Conservation (phyloP, 495 filamentous ascomycete genomes). For the Podospora didyma region DNA sequence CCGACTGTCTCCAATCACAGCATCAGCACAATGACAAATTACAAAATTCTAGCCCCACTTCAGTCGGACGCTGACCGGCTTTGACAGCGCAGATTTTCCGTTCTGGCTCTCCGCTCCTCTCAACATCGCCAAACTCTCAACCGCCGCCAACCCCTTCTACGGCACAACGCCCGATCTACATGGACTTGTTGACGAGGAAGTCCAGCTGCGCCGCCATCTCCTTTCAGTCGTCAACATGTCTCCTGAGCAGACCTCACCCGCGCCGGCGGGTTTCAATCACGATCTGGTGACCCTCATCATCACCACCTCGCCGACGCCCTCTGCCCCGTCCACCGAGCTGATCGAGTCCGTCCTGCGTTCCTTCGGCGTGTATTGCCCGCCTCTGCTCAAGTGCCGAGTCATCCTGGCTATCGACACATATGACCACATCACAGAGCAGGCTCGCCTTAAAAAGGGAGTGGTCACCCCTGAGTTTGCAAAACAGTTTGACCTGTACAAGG, state of each 20-base stretch:
- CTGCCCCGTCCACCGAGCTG: slow-evolving; percentile 43
- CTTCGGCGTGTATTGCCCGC: slow-evolving; percentile 34
- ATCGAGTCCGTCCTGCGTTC: slow-evolving; percentile 33
- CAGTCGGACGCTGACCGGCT: background rate
- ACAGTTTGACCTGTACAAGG: slow-evolving; percentile 35
- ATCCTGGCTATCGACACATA: slow-evolving; percentile 45
- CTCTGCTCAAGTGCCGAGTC: slow-evolving; percentile 30
- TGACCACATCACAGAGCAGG: slow-evolving; percentile 32
- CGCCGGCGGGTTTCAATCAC: background rate
- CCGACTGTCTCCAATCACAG: background rate
- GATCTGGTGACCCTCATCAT: slow-evolving; percentile 40
- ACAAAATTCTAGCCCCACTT: background rate
- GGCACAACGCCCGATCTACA: background rate
- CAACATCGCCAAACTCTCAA: background rate
- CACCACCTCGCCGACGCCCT: slow-evolving; percentile 47
- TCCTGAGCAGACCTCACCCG: slow-evolving; percentile 5
- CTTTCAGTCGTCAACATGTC: slow-evolving; percentile 6
- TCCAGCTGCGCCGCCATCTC: background rate
- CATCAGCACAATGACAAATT: background rate
- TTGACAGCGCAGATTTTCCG: background rate
- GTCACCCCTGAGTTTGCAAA: slow-evolving; percentile 37
- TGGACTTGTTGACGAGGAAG: slow-evolving; percentile 1
- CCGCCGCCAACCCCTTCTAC: background rate
- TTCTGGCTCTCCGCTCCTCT: background rate
- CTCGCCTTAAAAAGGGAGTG: slow-evolving; percentile 42